A percentile compares a stretch with the other conserved stretches of the same genome.
Conservation (phyloP, 257 asterid species). For the Petrea volubilis region DNA sequence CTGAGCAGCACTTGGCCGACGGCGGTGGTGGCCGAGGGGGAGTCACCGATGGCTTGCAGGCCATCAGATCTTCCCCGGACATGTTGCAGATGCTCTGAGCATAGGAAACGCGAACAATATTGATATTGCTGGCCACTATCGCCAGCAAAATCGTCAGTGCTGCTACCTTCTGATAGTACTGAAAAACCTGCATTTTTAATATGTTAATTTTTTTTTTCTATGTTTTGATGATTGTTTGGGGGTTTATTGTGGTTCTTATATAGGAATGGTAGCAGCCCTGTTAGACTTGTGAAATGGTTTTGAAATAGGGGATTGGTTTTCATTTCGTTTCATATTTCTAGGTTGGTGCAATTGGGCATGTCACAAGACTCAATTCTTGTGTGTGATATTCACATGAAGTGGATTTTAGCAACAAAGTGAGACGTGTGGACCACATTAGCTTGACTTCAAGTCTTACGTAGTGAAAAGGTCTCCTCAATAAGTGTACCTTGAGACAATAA, state of each 20-base stretch:
- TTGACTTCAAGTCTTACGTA: too few species aligned
- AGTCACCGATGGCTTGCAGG: conserved; percentile 56
- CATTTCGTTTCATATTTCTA: background rate
- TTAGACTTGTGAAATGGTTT: conserved; percentile 3
- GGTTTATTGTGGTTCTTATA: background rate
- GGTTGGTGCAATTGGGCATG: background rate
- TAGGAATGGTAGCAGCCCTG: background rate
- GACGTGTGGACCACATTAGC: too few species aligned
- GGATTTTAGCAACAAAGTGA: too few species aligned
- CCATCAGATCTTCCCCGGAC: conserved; percentile 44
- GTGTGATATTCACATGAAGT: background rate
- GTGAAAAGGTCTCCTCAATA: too few species aligned
- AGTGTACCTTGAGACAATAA: too few species aligned
- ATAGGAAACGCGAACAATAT: background rate
- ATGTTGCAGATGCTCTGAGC: conserved; percentile 51
- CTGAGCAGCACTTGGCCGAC: conserved; percentile 53
- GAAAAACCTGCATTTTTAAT: background rate
- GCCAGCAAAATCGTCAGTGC: background rate
- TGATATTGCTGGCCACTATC: background rate
- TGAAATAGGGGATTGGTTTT: background rate
- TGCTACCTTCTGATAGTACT: background rate
- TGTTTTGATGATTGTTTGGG: background rate
- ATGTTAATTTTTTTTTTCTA: background rate
- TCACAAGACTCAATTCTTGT: background rate
- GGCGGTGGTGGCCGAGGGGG: conserved; percentile 54